Base-by-base conservation (phyloP, 805 yeast genomes). In the Ogataea chonburiensis region DNA sequence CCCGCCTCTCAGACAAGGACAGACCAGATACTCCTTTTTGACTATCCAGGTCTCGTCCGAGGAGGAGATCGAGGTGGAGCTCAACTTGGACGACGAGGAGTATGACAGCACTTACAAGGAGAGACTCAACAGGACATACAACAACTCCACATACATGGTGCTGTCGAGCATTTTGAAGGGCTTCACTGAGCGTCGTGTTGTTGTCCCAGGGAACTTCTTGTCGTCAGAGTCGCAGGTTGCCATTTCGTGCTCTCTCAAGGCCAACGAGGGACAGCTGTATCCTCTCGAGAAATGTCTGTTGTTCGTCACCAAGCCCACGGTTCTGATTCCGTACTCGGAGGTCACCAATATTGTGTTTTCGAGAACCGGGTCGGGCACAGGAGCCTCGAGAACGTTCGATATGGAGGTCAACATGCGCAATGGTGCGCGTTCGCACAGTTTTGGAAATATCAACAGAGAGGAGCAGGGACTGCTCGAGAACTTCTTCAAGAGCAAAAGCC, bases 1-100 rank as follows among this genome's bases (percentile, higher is more conserved):
- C 50, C 98, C 98, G 17, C 98, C 99, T 2, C 69, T 93, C 47
- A 80, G 98, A 60, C 99, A 93, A 66, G 99, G 99, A 38, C 98
- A 93, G 66, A 93, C 98, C 0, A 77, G 96, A 42, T 91, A 93
- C 55, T 95, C 96, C 25, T 93, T 86, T 60, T 68, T 93, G 57
- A 91, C 88, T 10, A 64, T 91, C 60, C 98, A 93, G 65, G 86
- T 93, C 56, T 76, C 82, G 43, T 77, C 80, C 37, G 96, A 88
- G 46, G 98, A 93, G 61, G 95, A 86, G 56, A 75, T 86, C 31
- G 96, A 88, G 60, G 81, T 91, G 24, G 96, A 87, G 55, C 70
- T 93, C 52, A 89, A 93, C 56, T 60, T 93, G 14, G 79, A 80
- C 24, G 95, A 89, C 28, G 86, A 76, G 27, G 96, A 86, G 52